Base-by-base conservation (phyloP, 2,329 filamentous ascomycete genomes). In the Biscogniauxia sp. region DNA sequence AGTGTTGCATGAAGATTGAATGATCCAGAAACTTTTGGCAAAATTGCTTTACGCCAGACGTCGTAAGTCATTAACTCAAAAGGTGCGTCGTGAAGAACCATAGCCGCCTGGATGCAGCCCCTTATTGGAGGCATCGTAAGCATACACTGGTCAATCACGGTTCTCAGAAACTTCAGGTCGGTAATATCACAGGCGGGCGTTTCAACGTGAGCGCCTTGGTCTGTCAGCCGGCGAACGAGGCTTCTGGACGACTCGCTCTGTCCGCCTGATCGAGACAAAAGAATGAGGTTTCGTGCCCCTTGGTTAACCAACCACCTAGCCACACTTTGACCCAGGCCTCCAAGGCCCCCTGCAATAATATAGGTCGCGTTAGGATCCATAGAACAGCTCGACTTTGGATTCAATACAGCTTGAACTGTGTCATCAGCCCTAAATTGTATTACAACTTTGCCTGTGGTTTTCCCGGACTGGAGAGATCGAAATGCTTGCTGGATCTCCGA, bases 1-100 rank as follows among this genome's bases (percentile, higher is more conserved):
- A 67, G 52, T 2, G 52, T 20, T 1, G 56, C 17, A 28, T 62
- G 52, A 19, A 78, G 65, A 51, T 72, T 62, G 41, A 41, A 57
- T 1, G 62, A 52, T 8, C 57, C 56, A 2, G 51, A n/a, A 15
- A 59, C 49, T 41, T 64, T 66, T 23, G 62, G 53, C 1, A 28
- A 13, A 3, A 60, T 19, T 1, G 51, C 32, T 3, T 23, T 26
- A 3, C 53, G 17, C 45, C 54, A 66, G 13, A 62, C 54, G 2
- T 60, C 56, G 13, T 54, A 28, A 1, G 60, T 57, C 55, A 61
- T 62, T 23, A 23, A 23, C 23, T 23, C 23, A 23, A 23, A 23
- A 23, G 23, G 23, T 23, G 23, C 23, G 19, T 59, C 50, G 17
- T 58, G 37, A 37, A 64, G 62, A 13, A 64, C 17, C 56, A 61